phyloP scores from a whole-genome alignment of 176 grass and related monocot species.

The Carex pumila region DNA sequence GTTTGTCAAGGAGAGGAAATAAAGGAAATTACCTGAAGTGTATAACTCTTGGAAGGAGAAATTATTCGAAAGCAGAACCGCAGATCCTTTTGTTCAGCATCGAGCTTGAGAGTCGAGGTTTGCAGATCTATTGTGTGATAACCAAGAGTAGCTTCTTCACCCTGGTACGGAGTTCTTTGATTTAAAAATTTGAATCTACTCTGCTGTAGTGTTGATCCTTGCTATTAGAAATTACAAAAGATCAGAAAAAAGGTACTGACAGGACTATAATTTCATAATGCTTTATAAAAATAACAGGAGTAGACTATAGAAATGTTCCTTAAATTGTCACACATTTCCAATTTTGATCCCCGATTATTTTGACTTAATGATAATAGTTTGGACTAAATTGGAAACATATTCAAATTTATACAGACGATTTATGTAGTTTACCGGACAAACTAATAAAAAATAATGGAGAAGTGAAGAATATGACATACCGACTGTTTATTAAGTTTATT shows the following conservation, averaged over 20 bases:
- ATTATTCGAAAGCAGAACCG: conserved; percentile 98
- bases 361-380: too few relatives aligned
- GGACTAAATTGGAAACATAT: not conserved
- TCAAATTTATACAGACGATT: not conserved
- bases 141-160: conserved; percentile 47
- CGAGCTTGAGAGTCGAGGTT: conserved; percentile 91
- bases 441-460: conserved; percentile 24
- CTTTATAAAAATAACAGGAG: not conserved
- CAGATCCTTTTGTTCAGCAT: conserved; percentile 84
- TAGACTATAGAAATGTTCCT: not conserved
- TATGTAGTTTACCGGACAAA: not conserved
- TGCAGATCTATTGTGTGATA: conserved; percentile 75
- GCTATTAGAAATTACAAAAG: conserved; percentile 49
- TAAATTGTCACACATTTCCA: not conserved
- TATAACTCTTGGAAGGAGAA: conserved; percentile 70
- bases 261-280: not conserved
- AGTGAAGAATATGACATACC: conserved; percentile 44
- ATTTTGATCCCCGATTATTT: not conserved
- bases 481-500: conserved; percentile 72
- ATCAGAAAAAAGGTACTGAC: not conserved
- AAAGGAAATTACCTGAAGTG: conserved; percentile 64
- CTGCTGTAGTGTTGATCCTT: conserved; percentile 56
- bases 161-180: conserved; percentile 43
- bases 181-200: conserved; percentile 63
- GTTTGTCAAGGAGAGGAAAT: not conserved